These are phyloP conservation scores for Macrolepiota fuliginosa DNA, from an alignment of 768 basidiomycete species.

Conservation along the genomic window DNA sequence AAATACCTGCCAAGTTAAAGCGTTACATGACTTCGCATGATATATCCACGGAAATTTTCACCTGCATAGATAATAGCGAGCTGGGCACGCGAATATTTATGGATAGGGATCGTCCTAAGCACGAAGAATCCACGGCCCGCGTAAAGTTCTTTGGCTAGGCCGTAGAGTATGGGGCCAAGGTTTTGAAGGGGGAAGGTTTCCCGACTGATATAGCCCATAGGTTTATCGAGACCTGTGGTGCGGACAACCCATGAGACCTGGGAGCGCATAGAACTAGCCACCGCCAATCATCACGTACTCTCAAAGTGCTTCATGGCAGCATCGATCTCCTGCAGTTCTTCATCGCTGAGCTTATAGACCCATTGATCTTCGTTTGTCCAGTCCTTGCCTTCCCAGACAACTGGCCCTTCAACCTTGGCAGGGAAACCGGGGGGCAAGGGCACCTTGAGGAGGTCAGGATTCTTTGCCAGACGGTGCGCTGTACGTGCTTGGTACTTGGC, in stretches of 20 bases:
- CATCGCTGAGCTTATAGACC: slow-evolving; percentile 31
- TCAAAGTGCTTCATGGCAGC: slow-evolving; percentile 24
- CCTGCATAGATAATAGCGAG: slow-evolving; percentile 44
- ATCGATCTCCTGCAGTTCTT: slow-evolving; percentile 34
- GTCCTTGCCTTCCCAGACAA: slow-evolving; percentile 44
- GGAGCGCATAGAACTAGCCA: neutral
- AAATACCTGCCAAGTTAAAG: slow-evolving; percentile 33
- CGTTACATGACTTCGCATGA: neutral
- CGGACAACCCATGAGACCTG: neutral
- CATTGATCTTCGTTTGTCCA: slow-evolving; percentile 38
- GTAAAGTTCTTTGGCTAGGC: slow-evolving; percentile 40
- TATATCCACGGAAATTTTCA: slow-evolving; percentile 15
- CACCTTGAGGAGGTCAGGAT: slow-evolving; percentile 27
- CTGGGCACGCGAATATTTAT: slow-evolving; percentile 37
- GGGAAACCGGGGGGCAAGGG: slow-evolving; percentile 36
- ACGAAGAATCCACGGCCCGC: slow-evolving; percentile 48
- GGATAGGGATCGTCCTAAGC: slow-evolving; percentile 41
- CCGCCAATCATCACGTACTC: neutral
- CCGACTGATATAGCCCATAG: slow-evolving; percentile 31
- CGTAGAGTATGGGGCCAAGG: slow-evolving; percentile 30
- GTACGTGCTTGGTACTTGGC: slow-evolving; percentile 38
- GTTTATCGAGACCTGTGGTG: slow-evolving; percentile 1
- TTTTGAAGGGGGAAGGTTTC: slow-evolving; percentile 44
- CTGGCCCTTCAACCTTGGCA: slow-evolving; percentile 28
- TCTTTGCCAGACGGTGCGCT: slow-evolving; percentile 29